Percentiles rank a stretch among this genome's conserved stretches.
Conservation (phyloP, 148 eudicot genomes). For the Pouteria glomerata region DNA sequence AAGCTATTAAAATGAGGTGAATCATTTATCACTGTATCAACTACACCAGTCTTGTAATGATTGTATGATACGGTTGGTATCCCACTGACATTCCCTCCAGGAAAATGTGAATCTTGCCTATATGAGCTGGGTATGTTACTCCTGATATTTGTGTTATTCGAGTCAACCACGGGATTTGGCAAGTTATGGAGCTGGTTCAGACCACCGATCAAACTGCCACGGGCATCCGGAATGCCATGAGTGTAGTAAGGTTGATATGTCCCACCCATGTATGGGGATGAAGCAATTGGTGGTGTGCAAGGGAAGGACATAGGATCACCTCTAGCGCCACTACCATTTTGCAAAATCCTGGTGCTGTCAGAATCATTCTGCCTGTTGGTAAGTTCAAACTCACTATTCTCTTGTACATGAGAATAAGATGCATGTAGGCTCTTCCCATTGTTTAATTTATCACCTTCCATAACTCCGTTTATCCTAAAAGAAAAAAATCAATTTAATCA, state of each 20-base stretch:
- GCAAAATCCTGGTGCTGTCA: conserved; percentile 3
- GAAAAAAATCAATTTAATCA: background rate
- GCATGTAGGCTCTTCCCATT: conserved; percentile 10
- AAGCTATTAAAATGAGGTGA: conserved; percentile 8
- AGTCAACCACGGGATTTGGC: conserved; percentile 4
- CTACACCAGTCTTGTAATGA: background rate
- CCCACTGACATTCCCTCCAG: conserved; percentile 10
- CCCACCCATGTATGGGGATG: conserved; percentile 5
- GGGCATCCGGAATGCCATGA: background rate
- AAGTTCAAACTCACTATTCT: conserved; percentile 8
- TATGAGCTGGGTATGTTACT: conserved; percentile 6
- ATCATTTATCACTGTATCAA: conserved; percentile 9
- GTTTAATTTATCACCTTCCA: conserved; percentile 13
- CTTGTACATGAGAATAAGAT: background rate
- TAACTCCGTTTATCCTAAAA: conserved; percentile 7
- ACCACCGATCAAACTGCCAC: conserved; percentile 13
- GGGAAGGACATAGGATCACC: conserved; percentile 11
- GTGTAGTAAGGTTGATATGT: conserved; percentile 5
- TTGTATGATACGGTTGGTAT: background rate
- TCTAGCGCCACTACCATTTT: conserved; percentile 6
- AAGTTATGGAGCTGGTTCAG: conserved; percentile 14
- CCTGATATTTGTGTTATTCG: conserved; percentile 4
- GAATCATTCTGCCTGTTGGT: conserved; percentile 8
- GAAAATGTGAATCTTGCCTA: background rate
- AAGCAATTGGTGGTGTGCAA: background rate